Base-by-base conservation (phyloP, 2,329 filamentous ascomycete genomes). In the Ceratocystis cacaofunesta region DNA sequence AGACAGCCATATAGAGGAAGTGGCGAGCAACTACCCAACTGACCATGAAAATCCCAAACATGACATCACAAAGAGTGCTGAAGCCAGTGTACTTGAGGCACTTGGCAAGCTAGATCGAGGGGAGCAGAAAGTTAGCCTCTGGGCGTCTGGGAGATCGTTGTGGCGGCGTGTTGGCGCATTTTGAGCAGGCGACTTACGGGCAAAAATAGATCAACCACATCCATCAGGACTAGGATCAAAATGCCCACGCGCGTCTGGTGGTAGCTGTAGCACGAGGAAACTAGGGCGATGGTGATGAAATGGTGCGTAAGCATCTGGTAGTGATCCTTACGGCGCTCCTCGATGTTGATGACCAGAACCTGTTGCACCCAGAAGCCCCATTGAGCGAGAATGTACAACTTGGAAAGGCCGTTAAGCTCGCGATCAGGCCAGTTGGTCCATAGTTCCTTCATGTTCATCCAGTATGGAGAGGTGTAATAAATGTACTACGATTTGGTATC, bases 231-330 rank as follows among this genome's bases (percentile, higher is more conserved):
- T 62, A 99, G 79, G 68, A 97, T 90, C 61, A 95, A 82, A 72
- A 92, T 94, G 65, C 90, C 92, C 32, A 96, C 89, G 60, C 89
- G 87, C 66, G 88, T 95, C 72, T 90, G 86, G 72, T 92, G 86
- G 74, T 95, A 96, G 69, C 85, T 83, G 74, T 97, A 97, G 69
- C 88, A 92, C 41, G 85, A 82, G 66, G 85, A 85, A 69, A 99
- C 85, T 57, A 99, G 84, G 4, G 80, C 78, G 71, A 86, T 89
- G 22, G 94, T 99, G 73, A 97, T 85, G 73, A 96, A 83, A 77
- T 99, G 94, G 75, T 97, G 94, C 19, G 85, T 87, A 70, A 97
- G 85, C 94, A 97, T 97, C 76, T 97, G 92, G 78, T 85, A 88
- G 76, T 96, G 88, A 71, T 99, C 94, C 77, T 97, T 97, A 72